phyloP scores from a whole-genome alignment of 2,329 filamentous ascomycete genomes.

The Colletotrichum sp. region DNA sequence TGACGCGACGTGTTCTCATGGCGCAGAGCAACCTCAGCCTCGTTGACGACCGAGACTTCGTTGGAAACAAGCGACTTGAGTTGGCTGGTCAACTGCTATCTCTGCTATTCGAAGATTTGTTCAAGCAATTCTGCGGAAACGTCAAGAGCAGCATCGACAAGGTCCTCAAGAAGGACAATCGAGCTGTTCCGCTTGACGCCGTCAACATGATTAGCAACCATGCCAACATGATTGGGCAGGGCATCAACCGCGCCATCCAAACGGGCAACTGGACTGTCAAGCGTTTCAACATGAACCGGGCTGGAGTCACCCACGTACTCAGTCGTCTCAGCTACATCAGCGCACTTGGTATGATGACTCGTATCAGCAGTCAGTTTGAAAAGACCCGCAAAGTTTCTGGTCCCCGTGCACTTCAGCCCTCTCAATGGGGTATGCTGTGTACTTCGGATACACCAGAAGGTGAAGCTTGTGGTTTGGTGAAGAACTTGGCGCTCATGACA shows the following conservation, averaged over 20 bases:
- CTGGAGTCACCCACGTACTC: slow-evolving; percentile 94
- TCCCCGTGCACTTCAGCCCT: slow-evolving; percentile 93
- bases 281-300: slow-evolving; percentile 98
- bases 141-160: slow-evolving; percentile 96
- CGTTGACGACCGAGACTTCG: slow-evolving; percentile 96
- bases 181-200: slow-evolving; percentile 87
- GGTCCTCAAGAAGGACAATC: slow-evolving; percentile 89
- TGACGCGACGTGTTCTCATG: slow-evolving; percentile 96
- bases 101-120: slow-evolving; percentile 94
- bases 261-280: slow-evolving; percentile 98
- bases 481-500: slow-evolving; percentile 98
- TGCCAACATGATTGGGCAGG: slow-evolving; percentile 85
- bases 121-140: slow-evolving; percentile 91
- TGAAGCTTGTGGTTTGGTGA: slow-evolving; percentile 96
- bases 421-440: slow-evolving; percentile 98
- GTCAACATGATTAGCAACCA: slow-evolving; percentile 83
- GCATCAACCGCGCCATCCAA: slow-evolving; percentile 94
- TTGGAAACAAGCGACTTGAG: slow-evolving; percentile 96
- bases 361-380: slow-evolving; percentile 98
- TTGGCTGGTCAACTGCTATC: slow-evolving; percentile 93
- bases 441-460: slow-evolving; percentile 98
- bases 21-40: slow-evolving; percentile 86
- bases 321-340: slow-evolving; percentile 96
- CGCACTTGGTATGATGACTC: slow-evolving; percentile 98
- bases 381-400: slow-evolving; percentile 97